These are phyloP conservation scores for Achlya hypogyna DNA, from an alignment of 352 stramenopile genomes.

Conservation along the genomic window DNA sequence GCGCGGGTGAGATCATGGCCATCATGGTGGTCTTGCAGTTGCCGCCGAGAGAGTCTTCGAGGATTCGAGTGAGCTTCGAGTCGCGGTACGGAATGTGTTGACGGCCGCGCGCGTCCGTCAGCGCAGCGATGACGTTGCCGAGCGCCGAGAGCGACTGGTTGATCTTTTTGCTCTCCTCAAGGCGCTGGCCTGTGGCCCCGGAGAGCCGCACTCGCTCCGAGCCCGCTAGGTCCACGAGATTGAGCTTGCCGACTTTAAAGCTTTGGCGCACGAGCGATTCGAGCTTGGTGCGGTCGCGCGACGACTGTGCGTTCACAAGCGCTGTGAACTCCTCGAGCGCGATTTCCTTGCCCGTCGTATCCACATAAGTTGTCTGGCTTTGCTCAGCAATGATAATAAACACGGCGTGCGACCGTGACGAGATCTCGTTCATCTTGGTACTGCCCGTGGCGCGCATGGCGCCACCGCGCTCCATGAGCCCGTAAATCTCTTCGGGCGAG, in stretches of 20 bases:
- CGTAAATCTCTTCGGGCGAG: constrained; percentile 89
- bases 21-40: constrained; percentile 97
- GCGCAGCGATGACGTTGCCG: constrained; percentile 85
- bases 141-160: constrained; percentile 87
- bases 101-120: constrained; percentile 77
- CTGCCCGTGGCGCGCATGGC: constrained; percentile 71
- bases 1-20: constrained; percentile 90
- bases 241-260: constrained; percentile 93
- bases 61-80: constrained; percentile 89
- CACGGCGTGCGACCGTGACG: constrained; percentile 83
- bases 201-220: constrained; percentile 85
- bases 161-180: constrained; percentile 91
- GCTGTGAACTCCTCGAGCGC: constrained; percentile 76
- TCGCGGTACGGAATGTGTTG: constrained; percentile 92
- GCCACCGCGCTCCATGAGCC: constrained; percentile 88
- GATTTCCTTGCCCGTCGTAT: constrained; percentile 69
- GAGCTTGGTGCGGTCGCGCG: constrained; percentile 40
- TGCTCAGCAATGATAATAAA: constrained; percentile 94
- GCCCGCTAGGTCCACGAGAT: constrained; percentile 88
- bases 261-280: constrained; percentile 87
- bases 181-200: constrained; percentile 72
- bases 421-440: constrained; percentile 87
- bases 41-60: constrained; percentile 80
- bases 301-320: constrained; percentile 67
- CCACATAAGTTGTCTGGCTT: constrained; percentile 84